These are phyloP conservation scores for Hanseniaspora nectarophila DNA, from an alignment of 805 yeast species.

Conservation along the genomic window DNA sequence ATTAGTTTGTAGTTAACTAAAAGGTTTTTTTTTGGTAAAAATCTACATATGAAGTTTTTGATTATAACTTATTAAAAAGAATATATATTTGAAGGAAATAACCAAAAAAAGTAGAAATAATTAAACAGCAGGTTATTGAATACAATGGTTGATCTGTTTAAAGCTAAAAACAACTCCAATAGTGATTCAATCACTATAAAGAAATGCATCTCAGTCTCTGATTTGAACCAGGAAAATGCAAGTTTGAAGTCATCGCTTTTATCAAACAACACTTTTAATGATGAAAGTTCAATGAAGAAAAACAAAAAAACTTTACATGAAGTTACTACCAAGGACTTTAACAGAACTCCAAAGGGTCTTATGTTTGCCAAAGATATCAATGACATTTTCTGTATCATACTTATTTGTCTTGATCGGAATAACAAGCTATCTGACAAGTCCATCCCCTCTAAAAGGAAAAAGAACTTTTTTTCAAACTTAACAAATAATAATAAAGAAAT, in stretches of 20 bases:
- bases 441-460: slow-evolving; percentile 15
- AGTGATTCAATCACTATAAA: not conserved
- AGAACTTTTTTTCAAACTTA: slow-evolving; percentile 24
- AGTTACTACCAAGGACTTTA: slow-evolving; percentile 34
- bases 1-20: no score
- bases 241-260: not conserved
- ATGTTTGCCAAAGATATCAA: slow-evolving; percentile 47
- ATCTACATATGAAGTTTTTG: no score
- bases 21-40: no score
- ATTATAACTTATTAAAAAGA: no score
- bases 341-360: slow-evolving; percentile 42
- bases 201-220: not conserved
- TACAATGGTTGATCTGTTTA: not conserved
- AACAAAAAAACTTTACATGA: slow-evolving; percentile 30
- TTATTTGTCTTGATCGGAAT: slow-evolving; percentile 33
- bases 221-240: not conserved
- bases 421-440: slow-evolving; percentile 21
- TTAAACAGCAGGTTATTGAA: no score
- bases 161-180: not conserved
- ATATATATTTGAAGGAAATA: not conserved
- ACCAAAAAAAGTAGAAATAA: no score
- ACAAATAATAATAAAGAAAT: slow-evolving; percentile 18
- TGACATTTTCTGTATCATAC: slow-evolving; percentile 45
- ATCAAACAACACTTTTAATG: not conserved
- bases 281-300: not conserved